Evolutionary conservation across 164 flowering plant species (phyloP).

Genomic region (Brasenia schreberi): DNA sequence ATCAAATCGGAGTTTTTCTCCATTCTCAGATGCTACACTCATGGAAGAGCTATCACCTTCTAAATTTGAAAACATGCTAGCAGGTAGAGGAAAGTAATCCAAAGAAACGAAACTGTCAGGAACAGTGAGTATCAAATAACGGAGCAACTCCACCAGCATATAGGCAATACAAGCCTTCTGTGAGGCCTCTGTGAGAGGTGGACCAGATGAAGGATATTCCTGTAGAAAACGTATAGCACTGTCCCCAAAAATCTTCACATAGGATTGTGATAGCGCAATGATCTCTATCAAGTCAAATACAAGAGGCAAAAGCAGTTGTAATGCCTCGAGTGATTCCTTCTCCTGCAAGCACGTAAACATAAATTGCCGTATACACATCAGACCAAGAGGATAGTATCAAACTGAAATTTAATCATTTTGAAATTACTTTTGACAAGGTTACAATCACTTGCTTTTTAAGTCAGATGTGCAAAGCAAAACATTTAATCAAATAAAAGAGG

Average conservation of each 20-base stretch:
- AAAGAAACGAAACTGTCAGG: slow-evolving; percentile 96
- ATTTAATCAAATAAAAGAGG: background rate
- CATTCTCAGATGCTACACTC: slow-evolving; percentile 32
- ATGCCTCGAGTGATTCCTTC: slow-evolving; percentile 52
- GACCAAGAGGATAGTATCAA: background rate
- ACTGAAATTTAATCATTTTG: background rate
- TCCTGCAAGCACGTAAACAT: slow-evolving; percentile 40
- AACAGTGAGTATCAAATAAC: slow-evolving; percentile 66
- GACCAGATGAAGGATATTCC: slow-evolving; percentile 59
- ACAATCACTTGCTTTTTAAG: background rate
- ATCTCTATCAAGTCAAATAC: slow-evolving; percentile 65
- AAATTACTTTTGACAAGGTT: background rate
- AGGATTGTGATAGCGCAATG: slow-evolving; percentile 57
- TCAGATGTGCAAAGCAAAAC: background rate
- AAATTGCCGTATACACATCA: background rate
- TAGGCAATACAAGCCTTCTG: slow-evolving; percentile 55
- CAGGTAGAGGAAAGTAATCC: slow-evolving; percentile 87
- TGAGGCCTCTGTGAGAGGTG: slow-evolving; percentile 60
- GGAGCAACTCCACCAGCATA: slow-evolving; percentile 80
- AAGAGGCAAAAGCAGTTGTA: slow-evolving; percentile 75
- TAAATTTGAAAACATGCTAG: slow-evolving; percentile 35
- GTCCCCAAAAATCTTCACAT: slow-evolving; percentile 71
- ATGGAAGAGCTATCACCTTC: slow-evolving; percentile 32
- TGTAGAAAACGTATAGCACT: slow-evolving; percentile 55
- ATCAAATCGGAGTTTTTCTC: slow-evolving; percentile 22